Conservation (phyloP, 2,329 filamentous ascomycete species). For the Capronia coronata region DNA sequence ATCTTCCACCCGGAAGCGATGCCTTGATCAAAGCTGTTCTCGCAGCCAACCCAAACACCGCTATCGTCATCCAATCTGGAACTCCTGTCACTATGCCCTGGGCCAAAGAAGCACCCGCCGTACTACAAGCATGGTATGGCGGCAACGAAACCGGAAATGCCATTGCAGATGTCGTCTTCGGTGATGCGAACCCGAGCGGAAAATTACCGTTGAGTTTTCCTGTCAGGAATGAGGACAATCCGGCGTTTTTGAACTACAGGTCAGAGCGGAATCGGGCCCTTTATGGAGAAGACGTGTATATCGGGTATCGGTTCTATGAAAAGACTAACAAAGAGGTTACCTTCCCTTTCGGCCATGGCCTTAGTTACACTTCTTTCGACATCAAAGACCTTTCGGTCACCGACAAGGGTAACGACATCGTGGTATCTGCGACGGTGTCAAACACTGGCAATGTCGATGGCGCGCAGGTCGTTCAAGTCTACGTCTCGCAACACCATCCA, state of each 20-base stretch:
- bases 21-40: constrained; percentile 58
- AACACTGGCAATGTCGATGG: constrained; percentile 51
- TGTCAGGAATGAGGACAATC: constrained; percentile 60
- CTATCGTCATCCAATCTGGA: constrained; percentile 70
- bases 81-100: constrained; percentile 56
- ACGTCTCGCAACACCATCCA: constrained; percentile 42
- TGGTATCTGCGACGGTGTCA: constrained; percentile 42
- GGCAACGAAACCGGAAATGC: constrained; percentile 81
- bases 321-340: constrained; percentile 57
- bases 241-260: constrained; percentile 67
- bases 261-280: constrained; percentile 64
- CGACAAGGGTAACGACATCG: constrained; percentile 43
- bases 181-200: constrained; percentile 65
- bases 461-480: constrained; percentile 52
- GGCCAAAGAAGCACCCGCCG: constrained; percentile 43
- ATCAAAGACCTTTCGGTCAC: constrained; percentile 47
- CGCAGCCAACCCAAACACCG: constrained; percentile 60
- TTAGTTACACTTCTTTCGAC: constrained; percentile 67
- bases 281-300: constrained; percentile 74
- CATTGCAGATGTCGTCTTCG: constrained; percentile 71
- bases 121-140: constrained; percentile 77
- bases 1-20: constrained; percentile 47
- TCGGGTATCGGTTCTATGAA: constrained; percentile 78
- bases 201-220: constrained; percentile 73
- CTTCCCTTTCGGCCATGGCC: constrained; percentile 73